These are phyloP conservation scores for Pseudogymnoascus sp. DNA, from an alignment of 2,329 filamentous ascomycete genomes.

Conservation along the genomic window DNA sequence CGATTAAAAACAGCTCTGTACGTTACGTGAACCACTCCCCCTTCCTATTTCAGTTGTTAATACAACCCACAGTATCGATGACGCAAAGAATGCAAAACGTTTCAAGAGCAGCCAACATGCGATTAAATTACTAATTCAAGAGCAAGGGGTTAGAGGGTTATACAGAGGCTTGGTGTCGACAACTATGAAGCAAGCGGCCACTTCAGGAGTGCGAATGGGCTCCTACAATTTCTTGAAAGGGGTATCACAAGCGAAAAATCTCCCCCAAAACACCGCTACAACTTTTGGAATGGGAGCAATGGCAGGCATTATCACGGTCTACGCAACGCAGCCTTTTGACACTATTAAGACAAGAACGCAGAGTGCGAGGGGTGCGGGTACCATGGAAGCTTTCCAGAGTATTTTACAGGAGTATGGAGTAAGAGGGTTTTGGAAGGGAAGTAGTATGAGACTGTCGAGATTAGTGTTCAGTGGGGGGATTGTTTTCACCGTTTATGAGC, in stretches of 20 bases:
- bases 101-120: conserved; percentile 28
- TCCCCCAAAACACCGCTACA: conserved; percentile 37
- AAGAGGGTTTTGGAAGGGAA: conserved; percentile 57
- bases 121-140: conserved; percentile 27
- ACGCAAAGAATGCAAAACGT: conserved; percentile 26
- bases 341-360: conserved; percentile 56
- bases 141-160: conserved; percentile 33
- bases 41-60: background rate
- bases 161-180: conserved; percentile 37
- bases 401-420: conserved; percentile 49
- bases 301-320: conserved; percentile 51
- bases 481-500: conserved; percentile 25
- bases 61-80: conserved; percentile 28
- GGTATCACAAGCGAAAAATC: conserved; percentile 16
- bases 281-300: conserved; percentile 55
- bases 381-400: conserved; percentile 45
- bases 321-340: conserved; percentile 53
- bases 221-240: conserved; percentile 39
- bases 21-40: conserved; percentile 18
- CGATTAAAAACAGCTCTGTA: conserved; percentile 37
- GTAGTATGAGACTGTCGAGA: conserved; percentile 56
- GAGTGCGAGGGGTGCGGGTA: conserved; percentile 47
- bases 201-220: conserved; percentile 39
- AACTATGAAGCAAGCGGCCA: conserved; percentile 39
- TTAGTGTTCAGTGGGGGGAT: conserved; percentile 59